Percentiles rank a stretch among this genome's conserved stretches.
phyloP scores from a whole-genome alignment of 305 asterid species.

The Salvia sclarea region DNA sequence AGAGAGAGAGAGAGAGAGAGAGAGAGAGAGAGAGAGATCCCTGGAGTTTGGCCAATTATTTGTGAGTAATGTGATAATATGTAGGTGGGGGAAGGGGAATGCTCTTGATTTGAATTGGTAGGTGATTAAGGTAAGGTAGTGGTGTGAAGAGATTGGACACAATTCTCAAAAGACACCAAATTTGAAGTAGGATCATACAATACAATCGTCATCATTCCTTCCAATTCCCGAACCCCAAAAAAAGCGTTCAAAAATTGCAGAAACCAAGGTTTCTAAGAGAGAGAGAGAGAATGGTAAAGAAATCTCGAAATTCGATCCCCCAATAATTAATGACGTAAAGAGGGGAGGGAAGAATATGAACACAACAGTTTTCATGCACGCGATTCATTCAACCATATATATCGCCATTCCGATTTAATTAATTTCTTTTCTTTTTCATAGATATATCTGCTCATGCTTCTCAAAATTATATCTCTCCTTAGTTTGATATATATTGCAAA shows the following conservation, averaged over 20 bases:
- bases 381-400: background rate
- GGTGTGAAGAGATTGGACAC: slow-evolving; percentile 32
- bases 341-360: too few relatives aligned
- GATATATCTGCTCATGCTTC: too few relatives aligned
- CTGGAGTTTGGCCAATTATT: slow-evolving; percentile 34
- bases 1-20: background rate
- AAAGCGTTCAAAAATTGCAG: slow-evolving; percentile 40
- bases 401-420: background rate
- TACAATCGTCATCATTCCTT: slow-evolving; percentile 20
- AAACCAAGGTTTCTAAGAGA: slow-evolving; percentile 36
- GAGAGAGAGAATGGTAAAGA: background rate
- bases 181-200: slow-evolving; percentile 30
- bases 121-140: slow-evolving; percentile 9
- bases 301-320: slow-evolving; percentile 46
- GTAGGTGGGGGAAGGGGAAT: too few relatives aligned
- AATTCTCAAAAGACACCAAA: slow-evolving; percentile 48
- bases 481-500: too few relatives aligned
- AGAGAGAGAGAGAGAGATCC: background rate
- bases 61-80: background rate
- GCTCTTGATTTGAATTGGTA: slow-evolving; percentile 2
- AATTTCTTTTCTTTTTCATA: background rate
- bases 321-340: too few relatives aligned
- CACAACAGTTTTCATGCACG: slow-evolving; percentile 15
- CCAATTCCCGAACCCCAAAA: slow-evolving; percentile 43
- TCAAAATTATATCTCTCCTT: background rate